Evolutionary conservation across 768 basidiomycete genomes (phyloP).

Genomic region (Kwoniella sp.): DNA sequence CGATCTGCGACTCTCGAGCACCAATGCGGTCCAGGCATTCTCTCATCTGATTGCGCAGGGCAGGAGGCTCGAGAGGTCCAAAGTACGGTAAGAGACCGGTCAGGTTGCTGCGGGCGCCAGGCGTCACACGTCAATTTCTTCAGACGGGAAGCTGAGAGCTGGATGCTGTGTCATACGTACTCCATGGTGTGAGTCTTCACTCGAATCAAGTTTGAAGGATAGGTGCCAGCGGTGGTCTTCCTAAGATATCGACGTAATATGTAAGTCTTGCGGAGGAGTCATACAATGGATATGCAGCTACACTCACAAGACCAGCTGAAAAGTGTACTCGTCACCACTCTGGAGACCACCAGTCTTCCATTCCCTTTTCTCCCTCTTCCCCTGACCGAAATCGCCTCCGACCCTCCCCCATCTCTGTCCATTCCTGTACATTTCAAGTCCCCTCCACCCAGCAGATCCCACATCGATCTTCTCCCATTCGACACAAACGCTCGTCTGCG

Average conservation of each 20-base stretch:
- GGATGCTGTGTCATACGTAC: too few species aligned
- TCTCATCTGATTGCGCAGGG: slow-evolving; percentile 78
- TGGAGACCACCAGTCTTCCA: slow-evolving; percentile 53
- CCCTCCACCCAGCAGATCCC: slow-evolving; percentile 81
- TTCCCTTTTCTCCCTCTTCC: slow-evolving; percentile 39
- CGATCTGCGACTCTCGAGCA: slow-evolving; percentile 86
- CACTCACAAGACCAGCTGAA: slow-evolving; percentile 83
- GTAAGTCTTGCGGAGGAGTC: background rate
- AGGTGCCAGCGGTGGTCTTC: slow-evolving; percentile 84
- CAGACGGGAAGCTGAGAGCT: too few species aligned
- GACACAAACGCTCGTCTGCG: slow-evolving; percentile 93
- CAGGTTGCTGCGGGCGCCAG: slow-evolving; percentile 71
- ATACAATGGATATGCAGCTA: background rate
- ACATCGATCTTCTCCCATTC: slow-evolving; percentile 89
- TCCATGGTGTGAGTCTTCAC: slow-evolving; percentile 87
- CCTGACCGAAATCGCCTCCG: slow-evolving; percentile 77
- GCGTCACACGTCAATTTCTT: slow-evolving; percentile 5
- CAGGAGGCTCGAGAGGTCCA: slow-evolving; percentile 78
- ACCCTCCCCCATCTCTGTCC: slow-evolving; percentile 65
- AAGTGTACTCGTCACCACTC: slow-evolving; percentile 72
- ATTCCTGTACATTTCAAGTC: slow-evolving; percentile 91
- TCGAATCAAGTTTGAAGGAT: slow-evolving; percentile 77
- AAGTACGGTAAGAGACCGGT: slow-evolving; percentile 95
- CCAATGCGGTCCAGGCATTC: slow-evolving; percentile 79
- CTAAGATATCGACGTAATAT: slow-evolving; percentile 24